Percentiles rank a stretch among this genome's conserved stretches.
These are phyloP conservation scores for Mycosphaerella sp. DNA, from an alignment of 2,329 filamentous ascomycete species.

Conservation along the genomic window DNA sequence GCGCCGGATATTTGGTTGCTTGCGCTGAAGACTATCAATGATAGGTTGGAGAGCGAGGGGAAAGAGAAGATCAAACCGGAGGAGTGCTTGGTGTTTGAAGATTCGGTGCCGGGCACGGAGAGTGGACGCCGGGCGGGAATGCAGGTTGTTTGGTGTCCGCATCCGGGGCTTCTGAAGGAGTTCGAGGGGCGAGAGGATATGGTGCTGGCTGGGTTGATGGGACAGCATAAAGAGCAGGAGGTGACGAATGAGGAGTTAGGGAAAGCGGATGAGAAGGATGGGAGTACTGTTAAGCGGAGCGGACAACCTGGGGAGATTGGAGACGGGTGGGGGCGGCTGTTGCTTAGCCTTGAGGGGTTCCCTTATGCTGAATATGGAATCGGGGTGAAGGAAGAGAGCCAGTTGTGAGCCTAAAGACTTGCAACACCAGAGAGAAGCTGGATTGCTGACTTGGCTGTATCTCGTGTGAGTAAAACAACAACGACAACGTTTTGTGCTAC, in stretches of 20 bases:
- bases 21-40: constrained; percentile 79
- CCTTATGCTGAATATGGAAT: constrained; percentile 58
- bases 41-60: constrained; percentile 53
- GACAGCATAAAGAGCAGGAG: constrained; percentile 55
- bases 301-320: constrained; percentile 45
- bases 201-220: constrained; percentile 76
- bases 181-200: constrained; percentile 70
- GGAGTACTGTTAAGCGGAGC: constrained; percentile 1
- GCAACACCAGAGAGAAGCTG: too few relatives aligned
- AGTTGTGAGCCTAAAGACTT: constrained; percentile 6
- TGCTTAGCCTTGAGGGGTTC: constrained; percentile 52
- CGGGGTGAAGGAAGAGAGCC: constrained; percentile 20
- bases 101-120: constrained; percentile 89
- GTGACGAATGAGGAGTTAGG: constrained; percentile 30
- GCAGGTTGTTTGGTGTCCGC: constrained; percentile 89
- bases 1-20: constrained; percentile 90
- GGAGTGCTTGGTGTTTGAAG: constrained; percentile 95
- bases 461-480: too few relatives aligned
- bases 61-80: constrained; percentile 63
- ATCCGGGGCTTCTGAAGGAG: constrained; percentile 68
- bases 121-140: constrained; percentile 85
- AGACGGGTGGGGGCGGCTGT: constrained; percentile 55
- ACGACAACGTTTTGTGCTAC: too few relatives aligned
- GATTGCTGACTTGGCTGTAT: too few relatives aligned
- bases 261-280: constrained; percentile 24